Evolutionary conservation across 2,329 filamentous ascomycete genomes (phyloP), one percentile per base, ranked within the genome.

Genomic region (Fusarium fracticaudum): DNA sequence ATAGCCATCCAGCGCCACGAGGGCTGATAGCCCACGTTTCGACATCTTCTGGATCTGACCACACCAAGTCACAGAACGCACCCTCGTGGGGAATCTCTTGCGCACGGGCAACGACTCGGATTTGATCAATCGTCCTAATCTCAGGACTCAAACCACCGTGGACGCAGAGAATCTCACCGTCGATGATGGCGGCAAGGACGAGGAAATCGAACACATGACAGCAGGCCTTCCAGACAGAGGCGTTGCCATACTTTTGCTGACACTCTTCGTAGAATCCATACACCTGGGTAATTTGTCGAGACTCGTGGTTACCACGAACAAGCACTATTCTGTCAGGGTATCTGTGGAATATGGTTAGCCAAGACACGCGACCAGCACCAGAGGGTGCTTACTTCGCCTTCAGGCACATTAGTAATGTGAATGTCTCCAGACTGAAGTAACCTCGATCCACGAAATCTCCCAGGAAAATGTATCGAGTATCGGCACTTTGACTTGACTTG

Each of bases 231-330:
- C 96, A 99, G n/a, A 99, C 96, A 55, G 97, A 98, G 18, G 96
- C 95, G 80, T 98, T 98, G 80, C 96, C 96, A 82, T 99, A 99
- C 84, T 99, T 99, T 79, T 96, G 93, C 64, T 95, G 95, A 83
- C 96, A 99, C 83, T 99, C 96, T 69, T 97, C 98, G 84, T 99
- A 99, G 84, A 99, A 99, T 61, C 96, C 96, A 83, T 99, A 99
- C 29, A 97, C 98, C 80, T 99, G 96, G 14, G 96, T 99, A 73
- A 99, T 97, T 79, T 97, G 96, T 73, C 96, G 92, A 33, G 95
- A 98, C 84, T 99, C 96, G 85, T 99, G 96, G 84, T 99, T 99
- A 72, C 96, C 96, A 76, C 96, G 94, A 76, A 99, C 98, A 15
- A 99, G 91, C 79, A 98, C 95, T 62, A 99, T 97, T 77, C 95